Base-by-base conservation (phyloP, 2,329 filamentous ascomycete genomes). In the Fusarium lyarnte region DNA sequence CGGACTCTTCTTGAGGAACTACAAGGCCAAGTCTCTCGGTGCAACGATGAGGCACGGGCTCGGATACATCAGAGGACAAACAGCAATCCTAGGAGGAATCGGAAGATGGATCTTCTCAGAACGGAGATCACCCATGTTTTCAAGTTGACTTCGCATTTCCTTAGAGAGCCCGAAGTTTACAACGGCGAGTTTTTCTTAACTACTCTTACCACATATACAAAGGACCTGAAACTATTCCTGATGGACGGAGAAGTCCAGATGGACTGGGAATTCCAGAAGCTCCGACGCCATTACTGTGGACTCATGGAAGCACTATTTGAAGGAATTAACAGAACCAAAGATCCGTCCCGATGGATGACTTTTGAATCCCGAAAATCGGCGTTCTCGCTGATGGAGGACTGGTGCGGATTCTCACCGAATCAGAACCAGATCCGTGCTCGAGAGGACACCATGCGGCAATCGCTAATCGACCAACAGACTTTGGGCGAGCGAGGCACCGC, bases 81-180 rank as follows among this genome's bases (percentile, higher is more conserved):
- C 52, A 98, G 94, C 81, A 94, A 90, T 73, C 92, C 94, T 4
- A 90, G 92, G 49, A 88, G 94, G 60, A 97, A 94, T 79, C 90
- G 92, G 59, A 93, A 92, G 78, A 96, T 94, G 73, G 96, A 98
- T 78, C 86, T 94, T 36, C 83, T 99, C 38, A 90, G 97, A 58
- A 98, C 95, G 2, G 96, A 98, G 79, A 94, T 98, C 57, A 98
- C 97, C 0, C 94, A 98, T 78, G 93, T 99, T 12, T 98, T 98
- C 82, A 95, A 97, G 79, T 86, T 98, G 39, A 98, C 95, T 0
- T 94, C 95, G 0, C 93, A 95, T 77, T 97, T 98, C 74, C 84
- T 99, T 41, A 92, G 92, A 70, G 88, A 94, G 46, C 86, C 92
- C 0, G 91, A 94, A 52, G 89, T 97, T 8, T 93, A 93, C 79